phyloP scores from a whole-genome alignment of 2,329 filamentous ascomycete species.

The Penicillium hesseltinei region DNA sequence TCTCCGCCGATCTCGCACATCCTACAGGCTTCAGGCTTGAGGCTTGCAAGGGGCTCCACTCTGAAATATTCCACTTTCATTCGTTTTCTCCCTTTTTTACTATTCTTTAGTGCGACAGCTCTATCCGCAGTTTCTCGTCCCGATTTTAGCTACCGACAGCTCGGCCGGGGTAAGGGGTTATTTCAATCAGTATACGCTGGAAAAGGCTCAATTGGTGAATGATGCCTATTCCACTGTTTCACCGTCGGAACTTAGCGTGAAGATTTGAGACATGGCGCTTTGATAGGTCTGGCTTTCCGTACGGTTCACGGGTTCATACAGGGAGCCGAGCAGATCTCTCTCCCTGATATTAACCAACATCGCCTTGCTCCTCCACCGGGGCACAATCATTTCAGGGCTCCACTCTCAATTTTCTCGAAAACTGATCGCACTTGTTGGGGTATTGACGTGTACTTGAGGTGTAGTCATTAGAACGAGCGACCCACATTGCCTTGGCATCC shows the following conservation, averaged over 20 bases:
- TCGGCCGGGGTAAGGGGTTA: neutral
- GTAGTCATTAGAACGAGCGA: too few species aligned
- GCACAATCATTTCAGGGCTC: too few species aligned
- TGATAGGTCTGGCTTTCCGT: neutral
- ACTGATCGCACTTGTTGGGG: neutral
- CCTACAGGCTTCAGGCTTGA: neutral
- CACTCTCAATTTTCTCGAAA: neutral
- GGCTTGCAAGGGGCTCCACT: neutral
- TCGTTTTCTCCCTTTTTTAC: neutral
- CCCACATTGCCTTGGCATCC: neutral
- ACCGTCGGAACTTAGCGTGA: neutral
- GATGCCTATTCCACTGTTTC: neutral
- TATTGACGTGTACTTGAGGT: too few species aligned
- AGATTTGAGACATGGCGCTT: neutral
- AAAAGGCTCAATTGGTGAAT: neutral
- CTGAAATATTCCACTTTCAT: neutral
- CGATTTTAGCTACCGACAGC: neutral
- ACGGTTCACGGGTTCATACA: neutral
- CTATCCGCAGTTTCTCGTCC: neutral
- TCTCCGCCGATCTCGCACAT: neutral
- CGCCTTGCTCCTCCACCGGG: neutral
- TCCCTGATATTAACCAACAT: neutral
- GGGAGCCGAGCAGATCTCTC: neutral
- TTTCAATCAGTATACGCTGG: neutral
- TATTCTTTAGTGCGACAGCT: neutral